A percentile compares a stretch with the other conserved stretches of the same genome.
Conservation (phyloP, 495 filamentous ascomycete species). For the Neurospora hispaniola region DNA sequence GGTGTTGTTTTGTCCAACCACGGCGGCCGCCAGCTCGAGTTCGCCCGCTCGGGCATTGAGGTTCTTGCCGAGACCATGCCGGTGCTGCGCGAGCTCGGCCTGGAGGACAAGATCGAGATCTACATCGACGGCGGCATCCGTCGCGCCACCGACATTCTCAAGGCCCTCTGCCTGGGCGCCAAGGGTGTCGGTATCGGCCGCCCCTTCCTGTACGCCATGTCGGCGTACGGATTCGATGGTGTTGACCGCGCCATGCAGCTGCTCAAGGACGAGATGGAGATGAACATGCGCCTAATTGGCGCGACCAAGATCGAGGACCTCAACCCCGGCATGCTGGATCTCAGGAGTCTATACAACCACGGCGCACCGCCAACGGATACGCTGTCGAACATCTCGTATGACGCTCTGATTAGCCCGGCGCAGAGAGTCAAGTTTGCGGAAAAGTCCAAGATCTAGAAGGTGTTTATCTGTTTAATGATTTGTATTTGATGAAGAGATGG, state of each 20-base stretch:
- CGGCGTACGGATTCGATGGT: slow-evolving; percentile 75
- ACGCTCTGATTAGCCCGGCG: slow-evolving; percentile 32
- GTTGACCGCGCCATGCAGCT: slow-evolving; percentile 90
- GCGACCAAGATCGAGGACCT: slow-evolving; percentile 62
- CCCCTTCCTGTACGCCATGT: slow-evolving; percentile 95
- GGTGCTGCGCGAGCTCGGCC: slow-evolving; percentile 68
- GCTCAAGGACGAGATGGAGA: slow-evolving; percentile 96
- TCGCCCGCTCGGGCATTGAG: slow-evolving; percentile 82
- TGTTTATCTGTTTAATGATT: background rate
- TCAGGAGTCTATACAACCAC: slow-evolving; percentile 61
- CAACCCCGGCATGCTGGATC: slow-evolving; percentile 68
- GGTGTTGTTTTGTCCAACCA: slow-evolving; percentile 96
- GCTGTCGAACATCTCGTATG: slow-evolving; percentile 37
- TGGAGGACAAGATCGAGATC: slow-evolving; percentile 78
- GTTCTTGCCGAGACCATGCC: slow-evolving; percentile 96
- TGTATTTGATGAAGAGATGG: background rate
- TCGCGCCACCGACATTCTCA: slow-evolving; percentile 88
- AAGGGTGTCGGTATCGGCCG: slow-evolving; percentile 89
- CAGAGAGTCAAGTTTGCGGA: slow-evolving; percentile 21
- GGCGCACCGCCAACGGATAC: slow-evolving; percentile 57
- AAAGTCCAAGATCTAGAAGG: background rate
- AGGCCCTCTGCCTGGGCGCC: slow-evolving; percentile 88
- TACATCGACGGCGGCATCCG: slow-evolving; percentile 87
- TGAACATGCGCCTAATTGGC: slow-evolving; percentile 95
- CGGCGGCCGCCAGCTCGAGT: slow-evolving; percentile 94